Conservation (phyloP, 202 grass and related monocot genomes). For the Digitaria exilis region DNA sequence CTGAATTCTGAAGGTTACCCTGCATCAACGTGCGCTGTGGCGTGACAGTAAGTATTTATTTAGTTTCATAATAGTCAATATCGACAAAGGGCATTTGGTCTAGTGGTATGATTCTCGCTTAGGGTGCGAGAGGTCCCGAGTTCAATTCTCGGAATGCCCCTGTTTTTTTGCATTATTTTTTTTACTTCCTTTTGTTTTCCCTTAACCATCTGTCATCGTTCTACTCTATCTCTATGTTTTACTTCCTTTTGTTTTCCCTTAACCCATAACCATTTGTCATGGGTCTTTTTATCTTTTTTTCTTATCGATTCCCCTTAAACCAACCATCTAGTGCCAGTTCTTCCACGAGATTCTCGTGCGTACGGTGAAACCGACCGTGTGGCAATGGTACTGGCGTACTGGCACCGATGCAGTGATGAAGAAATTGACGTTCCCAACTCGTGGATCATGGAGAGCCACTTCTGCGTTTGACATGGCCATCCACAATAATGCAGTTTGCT, state of each 20-base stretch:
- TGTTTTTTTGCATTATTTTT: neutral
- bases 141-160: constrained; percentile 98
- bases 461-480: neutral
- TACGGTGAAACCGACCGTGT: neutral
- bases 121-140: constrained; percentile 97
- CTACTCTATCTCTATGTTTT: neutral
- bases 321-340: no score
- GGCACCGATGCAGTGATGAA: neutral
- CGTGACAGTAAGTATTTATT: no score
- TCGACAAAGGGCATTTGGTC: constrained; percentile 72
- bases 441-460: constrained; percentile 28
- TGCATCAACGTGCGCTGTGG: no score
- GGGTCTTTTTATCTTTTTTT: neutral
- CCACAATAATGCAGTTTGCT: neutral
- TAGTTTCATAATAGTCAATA: no score
- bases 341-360: neutral
- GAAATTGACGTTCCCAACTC: neutral
- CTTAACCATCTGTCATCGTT: neutral
- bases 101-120: constrained; percentile 99
- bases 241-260: no score
- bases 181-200: neutral
- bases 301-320: no score
- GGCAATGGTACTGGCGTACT: neutral
- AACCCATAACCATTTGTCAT: neutral
- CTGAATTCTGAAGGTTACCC: neutral